phyloP scores from a whole-genome alignment of 2,329 filamentous ascomycete species.

The Talaromyces verruculosus region DNA sequence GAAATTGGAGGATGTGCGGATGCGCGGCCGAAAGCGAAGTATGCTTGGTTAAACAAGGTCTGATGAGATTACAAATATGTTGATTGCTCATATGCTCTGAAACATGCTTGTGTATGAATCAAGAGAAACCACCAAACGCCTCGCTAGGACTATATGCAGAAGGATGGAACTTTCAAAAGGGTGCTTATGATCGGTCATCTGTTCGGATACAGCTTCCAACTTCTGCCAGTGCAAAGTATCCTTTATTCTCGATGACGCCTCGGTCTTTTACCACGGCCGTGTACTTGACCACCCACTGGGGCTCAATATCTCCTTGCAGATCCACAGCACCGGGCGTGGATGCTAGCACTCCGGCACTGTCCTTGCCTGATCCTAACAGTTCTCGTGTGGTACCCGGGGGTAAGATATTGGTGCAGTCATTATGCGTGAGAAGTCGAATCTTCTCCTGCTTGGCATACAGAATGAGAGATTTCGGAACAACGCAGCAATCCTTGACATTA shows the following conservation, averaged over 20 bases:
- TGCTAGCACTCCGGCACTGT: constrained; percentile 69
- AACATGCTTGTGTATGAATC: not conserved
- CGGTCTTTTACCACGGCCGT: constrained; percentile 91
- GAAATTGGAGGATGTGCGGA: constrained; percentile 84
- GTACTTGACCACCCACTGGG: constrained; percentile 96
- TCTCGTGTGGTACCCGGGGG: constrained; percentile 82
- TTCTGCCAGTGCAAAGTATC: constrained; percentile 88
- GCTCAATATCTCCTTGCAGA: constrained; percentile 73
- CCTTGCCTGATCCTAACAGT: constrained; percentile 68
- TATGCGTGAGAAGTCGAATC: constrained; percentile 89
- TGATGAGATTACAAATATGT: not conserved
- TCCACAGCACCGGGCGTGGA: constrained; percentile 53
- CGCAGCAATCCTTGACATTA: constrained; percentile 93
- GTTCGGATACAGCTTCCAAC: constrained; percentile 51
- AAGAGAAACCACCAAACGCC: constrained; percentile 14
- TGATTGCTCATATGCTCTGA: constrained; percentile 7
- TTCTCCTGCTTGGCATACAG: constrained; percentile 77
- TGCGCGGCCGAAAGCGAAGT: constrained; percentile 92
- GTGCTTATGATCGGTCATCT: constrained; percentile 15
- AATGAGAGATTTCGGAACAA: constrained; percentile 83
- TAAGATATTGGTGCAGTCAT: constrained; percentile 88
- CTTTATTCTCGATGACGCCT: constrained; percentile 97
- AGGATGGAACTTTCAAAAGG: not conserved
- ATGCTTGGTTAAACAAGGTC: constrained; percentile 72
- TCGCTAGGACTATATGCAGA: constrained; percentile 14